phyloP scores from a whole-genome alignment of 257 asterid genomes.

The Ehretia macrophylla region DNA sequence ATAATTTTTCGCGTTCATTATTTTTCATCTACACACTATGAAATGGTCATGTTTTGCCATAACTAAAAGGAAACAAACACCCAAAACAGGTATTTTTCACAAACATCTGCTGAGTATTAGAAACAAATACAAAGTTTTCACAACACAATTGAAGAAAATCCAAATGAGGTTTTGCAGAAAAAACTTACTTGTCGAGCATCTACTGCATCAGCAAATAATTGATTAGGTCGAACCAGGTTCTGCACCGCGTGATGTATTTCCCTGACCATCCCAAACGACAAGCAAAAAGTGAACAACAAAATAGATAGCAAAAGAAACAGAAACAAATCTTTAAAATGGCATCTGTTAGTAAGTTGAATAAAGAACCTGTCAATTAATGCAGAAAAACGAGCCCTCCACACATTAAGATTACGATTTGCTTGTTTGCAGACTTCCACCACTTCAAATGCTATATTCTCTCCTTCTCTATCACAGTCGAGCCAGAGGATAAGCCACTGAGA shows the following conservation, averaged over 20 bases:
- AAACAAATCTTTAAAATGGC: constrained; percentile 1
- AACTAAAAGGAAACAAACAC: too few relatives aligned
- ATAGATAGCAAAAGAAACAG: neutral
- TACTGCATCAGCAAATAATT: constrained; percentile 84
- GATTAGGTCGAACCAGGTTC: constrained; percentile 75
- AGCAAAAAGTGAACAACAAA: neutral
- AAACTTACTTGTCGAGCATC: constrained; percentile 91
- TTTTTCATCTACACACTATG: too few relatives aligned
- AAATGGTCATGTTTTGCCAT: too few relatives aligned
- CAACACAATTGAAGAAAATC: neutral
- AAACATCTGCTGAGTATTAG: too few relatives aligned
- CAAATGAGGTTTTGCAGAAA: neutral
- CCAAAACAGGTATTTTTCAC: too few relatives aligned
- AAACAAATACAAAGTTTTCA: neutral
- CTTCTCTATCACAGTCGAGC: constrained; percentile 99
- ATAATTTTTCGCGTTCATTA: too few relatives aligned
- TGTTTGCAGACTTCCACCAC: constrained; percentile 80
- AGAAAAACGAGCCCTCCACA: constrained; percentile 96
- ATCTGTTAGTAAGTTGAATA: constrained; percentile 23
- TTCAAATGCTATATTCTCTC: constrained; percentile 96
- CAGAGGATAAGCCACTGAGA: constrained; percentile 94
- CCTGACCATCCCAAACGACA: constrained; percentile 41
- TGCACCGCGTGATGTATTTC: constrained; percentile 72
- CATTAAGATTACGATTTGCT: constrained; percentile 69
- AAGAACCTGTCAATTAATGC: constrained; percentile 78